phyloP scores from a whole-genome alignment of 2,329 filamentous ascomycete species.

The Lizonia empirigonia region DNA sequence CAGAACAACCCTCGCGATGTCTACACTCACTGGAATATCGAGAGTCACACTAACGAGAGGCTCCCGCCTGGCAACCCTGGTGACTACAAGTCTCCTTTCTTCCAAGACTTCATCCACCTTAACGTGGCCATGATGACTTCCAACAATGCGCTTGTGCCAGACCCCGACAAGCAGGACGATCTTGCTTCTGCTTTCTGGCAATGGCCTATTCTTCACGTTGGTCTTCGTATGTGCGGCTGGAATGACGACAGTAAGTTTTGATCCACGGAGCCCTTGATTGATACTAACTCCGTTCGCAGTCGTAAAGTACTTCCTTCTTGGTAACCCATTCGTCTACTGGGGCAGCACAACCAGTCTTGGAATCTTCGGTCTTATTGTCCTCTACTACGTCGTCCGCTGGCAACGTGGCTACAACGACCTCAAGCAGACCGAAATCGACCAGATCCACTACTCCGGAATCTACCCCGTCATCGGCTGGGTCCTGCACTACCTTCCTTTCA shows the following conservation, averaged over 20 bases:
- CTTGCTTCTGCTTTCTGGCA: constrained; percentile 97
- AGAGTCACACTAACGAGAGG: constrained; percentile 92
- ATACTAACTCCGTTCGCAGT: constrained; percentile 47
- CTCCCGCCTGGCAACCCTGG: constrained; percentile 86
- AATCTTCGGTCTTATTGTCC: constrained; percentile 71
- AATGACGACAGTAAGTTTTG: constrained; percentile 72
- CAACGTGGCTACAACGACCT: constrained; percentile 92
- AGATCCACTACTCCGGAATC: constrained; percentile 90
- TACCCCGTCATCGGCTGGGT: constrained; percentile 95
- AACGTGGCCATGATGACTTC: constrained; percentile 99
- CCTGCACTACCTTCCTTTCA: constrained; percentile 93
- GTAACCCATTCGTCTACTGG: constrained; percentile 97
- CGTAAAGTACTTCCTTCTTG: constrained; percentile 97
- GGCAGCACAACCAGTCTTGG: constrained; percentile 81
- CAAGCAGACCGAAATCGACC: constrained; percentile 78
- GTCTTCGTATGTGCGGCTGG: constrained; percentile 98
- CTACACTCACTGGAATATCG: constrained; percentile 99
- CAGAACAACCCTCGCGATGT: constrained; percentile 89
- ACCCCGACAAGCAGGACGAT: constrained; percentile 98
- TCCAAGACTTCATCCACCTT: constrained; percentile 95
- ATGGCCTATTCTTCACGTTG: constrained; percentile 94
- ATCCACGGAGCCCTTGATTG: not conserved
- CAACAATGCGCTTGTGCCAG: constrained; percentile 96
- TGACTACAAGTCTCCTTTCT: constrained; percentile 94
- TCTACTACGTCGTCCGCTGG: constrained; percentile 92